phyloP scores from a whole-genome alignment of 208 protist genomes.

The Crithidia mellificae region DNA sequence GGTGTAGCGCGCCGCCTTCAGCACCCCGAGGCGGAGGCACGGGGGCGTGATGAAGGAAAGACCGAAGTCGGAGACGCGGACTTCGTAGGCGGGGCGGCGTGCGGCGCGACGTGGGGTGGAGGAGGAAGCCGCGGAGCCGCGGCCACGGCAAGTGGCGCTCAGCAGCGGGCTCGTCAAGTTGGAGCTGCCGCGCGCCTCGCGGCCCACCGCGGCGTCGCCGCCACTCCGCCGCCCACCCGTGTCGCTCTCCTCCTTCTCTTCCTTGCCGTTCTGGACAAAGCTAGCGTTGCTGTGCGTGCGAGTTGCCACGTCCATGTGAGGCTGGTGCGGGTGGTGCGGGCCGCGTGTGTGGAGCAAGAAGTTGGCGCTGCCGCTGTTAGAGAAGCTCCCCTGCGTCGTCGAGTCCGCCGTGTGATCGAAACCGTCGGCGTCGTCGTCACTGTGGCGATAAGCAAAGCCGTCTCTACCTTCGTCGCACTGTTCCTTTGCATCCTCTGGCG shows the following conservation, averaged over 20 bases:
- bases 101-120: neutral
- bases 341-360: neutral
- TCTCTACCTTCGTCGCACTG: too few species aligned
- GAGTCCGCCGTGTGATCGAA: neutral
- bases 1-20: constrained; percentile 17
- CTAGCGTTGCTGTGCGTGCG: too few species aligned
- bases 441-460: too few species aligned
- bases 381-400: neutral
- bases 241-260: neutral
- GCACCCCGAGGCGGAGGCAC: constrained; percentile 35
- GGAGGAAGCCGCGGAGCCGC: neutral
- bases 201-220: too few species aligned
- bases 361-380: neutral
- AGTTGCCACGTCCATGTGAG: too few species aligned
- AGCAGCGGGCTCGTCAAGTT: constrained; percentile 1
- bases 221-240: neutral
- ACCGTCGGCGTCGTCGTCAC: neutral
- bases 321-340: too few species aligned
- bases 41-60: constrained; percentile 51
- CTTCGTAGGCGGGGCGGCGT: constrained; percentile 33
- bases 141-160: neutral
- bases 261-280: too few species aligned
- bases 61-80: constrained; percentile 50
- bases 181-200: too few species aligned
- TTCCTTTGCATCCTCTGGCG: neutral